Conservation (phyloP, 83 land plant species). For the Isoetes engelmannii region DNA sequence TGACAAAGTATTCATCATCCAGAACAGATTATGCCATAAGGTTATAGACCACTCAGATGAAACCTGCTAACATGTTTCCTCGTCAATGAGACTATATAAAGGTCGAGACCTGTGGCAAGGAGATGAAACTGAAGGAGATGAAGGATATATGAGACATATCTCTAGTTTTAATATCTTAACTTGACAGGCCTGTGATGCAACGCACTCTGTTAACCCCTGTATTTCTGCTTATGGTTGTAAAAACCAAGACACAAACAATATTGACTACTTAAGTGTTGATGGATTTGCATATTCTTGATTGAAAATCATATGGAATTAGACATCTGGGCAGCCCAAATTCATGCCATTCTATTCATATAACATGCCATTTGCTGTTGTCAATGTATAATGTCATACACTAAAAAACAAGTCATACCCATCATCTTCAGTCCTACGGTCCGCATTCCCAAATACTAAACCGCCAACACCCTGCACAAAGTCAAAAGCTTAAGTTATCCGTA, state of each 20-base stretch:
- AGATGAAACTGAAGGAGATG: background rate
- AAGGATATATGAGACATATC: no score
- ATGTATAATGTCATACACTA: background rate
- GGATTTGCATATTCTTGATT: background rate
- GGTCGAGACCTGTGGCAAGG: background rate
- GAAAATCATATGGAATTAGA: background rate
- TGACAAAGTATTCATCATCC: background rate
- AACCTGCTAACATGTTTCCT: background rate
- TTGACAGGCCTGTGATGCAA: no score
- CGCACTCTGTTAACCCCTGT: no score
- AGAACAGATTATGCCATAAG: background rate
- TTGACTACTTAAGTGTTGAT: background rate
- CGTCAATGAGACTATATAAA: no score
- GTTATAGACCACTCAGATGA: background rate
- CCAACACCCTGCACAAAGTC: constrained; percentile 79
- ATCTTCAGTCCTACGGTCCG: constrained; percentile 43
- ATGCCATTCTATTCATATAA: background rate
- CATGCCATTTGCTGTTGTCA: background rate
- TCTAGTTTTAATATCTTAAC: no score
- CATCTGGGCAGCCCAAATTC: no score
- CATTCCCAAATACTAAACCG: constrained; percentile 84
- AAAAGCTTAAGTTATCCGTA: background rate
- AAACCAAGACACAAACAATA: background rate
- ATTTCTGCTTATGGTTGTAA: background rate
- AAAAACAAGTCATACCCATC: constrained; percentile 39